Evolutionary conservation across 179 eudicot species (phyloP).

Genomic region (Beta lomatogona): DNA sequence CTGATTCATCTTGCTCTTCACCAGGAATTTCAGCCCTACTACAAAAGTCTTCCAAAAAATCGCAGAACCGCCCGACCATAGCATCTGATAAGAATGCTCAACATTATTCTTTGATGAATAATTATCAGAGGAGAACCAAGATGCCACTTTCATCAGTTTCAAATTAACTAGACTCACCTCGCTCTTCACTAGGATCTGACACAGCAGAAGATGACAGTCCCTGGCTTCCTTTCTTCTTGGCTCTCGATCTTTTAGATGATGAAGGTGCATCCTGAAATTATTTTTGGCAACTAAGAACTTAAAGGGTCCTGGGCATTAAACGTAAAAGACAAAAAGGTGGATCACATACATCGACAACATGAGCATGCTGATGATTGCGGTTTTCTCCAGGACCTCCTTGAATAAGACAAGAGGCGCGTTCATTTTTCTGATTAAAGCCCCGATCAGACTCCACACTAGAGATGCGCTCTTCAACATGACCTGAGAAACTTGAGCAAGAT

Average conservation of each 20-base stretch:
- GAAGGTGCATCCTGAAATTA: slow-evolving; percentile 62
- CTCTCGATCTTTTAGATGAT: slow-evolving; percentile 66
- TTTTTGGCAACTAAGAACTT: slow-evolving; percentile 14
- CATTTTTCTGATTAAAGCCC: slow-evolving; percentile 40
- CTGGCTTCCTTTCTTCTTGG: slow-evolving; percentile 68
- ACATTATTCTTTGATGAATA: not conserved
- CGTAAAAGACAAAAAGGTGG: not conserved
- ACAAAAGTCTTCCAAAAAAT: slow-evolving; percentile 75
- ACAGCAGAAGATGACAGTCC: slow-evolving; percentile 38
- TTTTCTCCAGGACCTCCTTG: slow-evolving; percentile 43
- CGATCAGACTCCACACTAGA: slow-evolving; percentile 41
- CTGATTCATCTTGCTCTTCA: slow-evolving; percentile 81
- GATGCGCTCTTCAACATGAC: slow-evolving; percentile 60
- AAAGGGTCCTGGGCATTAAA: not conserved
- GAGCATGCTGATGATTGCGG: slow-evolving; percentile 42
- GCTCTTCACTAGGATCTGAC: slow-evolving; percentile 58
- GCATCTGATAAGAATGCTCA: slow-evolving; percentile 48
- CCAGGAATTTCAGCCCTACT: slow-evolving; percentile 69
- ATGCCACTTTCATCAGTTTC: not conserved
- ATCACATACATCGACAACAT: slow-evolving; percentile 49
- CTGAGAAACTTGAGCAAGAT: slow-evolving; percentile 76
- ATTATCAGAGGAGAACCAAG: slow-evolving; percentile 10
- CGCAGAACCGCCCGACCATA: slow-evolving; percentile 61
- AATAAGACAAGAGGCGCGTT: slow-evolving; percentile 36
- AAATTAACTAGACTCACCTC: slow-evolving; percentile 49